A percentile compares a stretch with the other conserved stretches of the same genome.
Evolutionary conservation across 805 yeast species (phyloP).

Genomic region (Nakazawaea siamensis): DNA sequence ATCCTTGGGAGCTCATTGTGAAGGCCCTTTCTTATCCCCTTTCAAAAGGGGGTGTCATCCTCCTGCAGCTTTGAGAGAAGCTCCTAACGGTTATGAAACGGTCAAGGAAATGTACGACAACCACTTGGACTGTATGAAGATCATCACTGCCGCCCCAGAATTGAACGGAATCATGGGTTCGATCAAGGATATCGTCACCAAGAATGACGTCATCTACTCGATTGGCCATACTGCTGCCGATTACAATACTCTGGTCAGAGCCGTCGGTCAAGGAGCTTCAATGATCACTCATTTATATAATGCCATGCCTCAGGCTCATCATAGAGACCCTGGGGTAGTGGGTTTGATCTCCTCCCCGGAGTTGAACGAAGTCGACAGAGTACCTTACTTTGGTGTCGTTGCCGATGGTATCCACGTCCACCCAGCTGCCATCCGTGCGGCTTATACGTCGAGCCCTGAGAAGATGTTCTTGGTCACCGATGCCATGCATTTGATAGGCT

Average conservation of each 20-base stretch:
- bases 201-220: constrained; percentile 29
- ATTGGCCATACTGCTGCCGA: constrained; percentile 40
- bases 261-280: constrained; percentile 42
- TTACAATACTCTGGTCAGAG: constrained; percentile 26
- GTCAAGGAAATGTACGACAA: constrained; percentile 31
- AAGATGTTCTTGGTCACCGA: constrained; percentile 50
- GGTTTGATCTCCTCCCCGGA: constrained; percentile 34
- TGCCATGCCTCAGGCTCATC: constrained; percentile 56
- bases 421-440: constrained; percentile 40
- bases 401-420: constrained; percentile 56
- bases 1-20: constrained; percentile 50
- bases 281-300: constrained; percentile 56
- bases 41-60: constrained; percentile 46
- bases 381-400: constrained; percentile 46
- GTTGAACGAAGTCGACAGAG: constrained; percentile 5
- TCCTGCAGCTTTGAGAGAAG: constrained; percentile 32
- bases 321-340: constrained; percentile 48
- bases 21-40: constrained; percentile 48
- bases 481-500: constrained; percentile 50
- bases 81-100: constrained; percentile 21
- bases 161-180: constrained; percentile 33
- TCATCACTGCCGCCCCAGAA: constrained; percentile 46
- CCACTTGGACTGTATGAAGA: constrained; percentile 20
- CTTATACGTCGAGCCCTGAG: constrained; percentile 43
- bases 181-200: constrained; percentile 24